Base-by-base conservation (phyloP, 2,329 filamentous ascomycete genomes). In the Mycosphaerelloides madeirae region DNA sequence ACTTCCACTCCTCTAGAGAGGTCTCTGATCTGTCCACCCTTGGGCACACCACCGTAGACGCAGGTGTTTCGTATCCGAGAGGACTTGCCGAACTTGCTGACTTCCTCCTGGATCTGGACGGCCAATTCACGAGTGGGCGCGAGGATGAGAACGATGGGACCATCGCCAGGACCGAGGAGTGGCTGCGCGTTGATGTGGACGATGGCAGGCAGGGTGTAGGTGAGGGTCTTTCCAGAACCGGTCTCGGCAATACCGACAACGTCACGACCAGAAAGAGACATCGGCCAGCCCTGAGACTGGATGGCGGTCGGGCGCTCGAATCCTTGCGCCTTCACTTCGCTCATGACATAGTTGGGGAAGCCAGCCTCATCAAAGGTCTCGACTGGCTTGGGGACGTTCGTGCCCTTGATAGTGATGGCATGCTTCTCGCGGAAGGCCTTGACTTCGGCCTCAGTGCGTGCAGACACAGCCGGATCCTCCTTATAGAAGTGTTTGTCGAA, bases 401-500 rank as follows among this genome's bases (percentile, higher is more conserved):
- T 72, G 52, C 93, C 93, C 60, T 84, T 77, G 43, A 97, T 77
- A 35, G 88, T 79, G 69, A 98, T 96, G 63, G 87, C 77, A 62
- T 93, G 82, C 64, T 87, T 81, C 64, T 80, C 81, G 65, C 93
- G 86, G 77, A 95, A 98, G 44, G 83, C 85, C 20, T 90, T 85
- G 46, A 98, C 85, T 52, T 97, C 91, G 44, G 80, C 79, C 32
- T 79, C 67, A 11, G 87, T 82, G 63, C 93, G 87, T 60, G 70
- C 75, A 50, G 81, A 71, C 49, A 98, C 91, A 48, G 81, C 80
- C 25, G 84, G 78, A 65, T 93, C 83, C 72, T 97, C 93, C 76
- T 97, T 95, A 80, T 98, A 98, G 75, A 98, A 98, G 7, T 87
- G 90, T 74, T 98, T 98, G 68, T 98, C 93, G 73, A 98, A 98